Base-by-base conservation (phyloP, 2,329 filamentous ascomycete species). In the Pyricularia grisea region DNA sequence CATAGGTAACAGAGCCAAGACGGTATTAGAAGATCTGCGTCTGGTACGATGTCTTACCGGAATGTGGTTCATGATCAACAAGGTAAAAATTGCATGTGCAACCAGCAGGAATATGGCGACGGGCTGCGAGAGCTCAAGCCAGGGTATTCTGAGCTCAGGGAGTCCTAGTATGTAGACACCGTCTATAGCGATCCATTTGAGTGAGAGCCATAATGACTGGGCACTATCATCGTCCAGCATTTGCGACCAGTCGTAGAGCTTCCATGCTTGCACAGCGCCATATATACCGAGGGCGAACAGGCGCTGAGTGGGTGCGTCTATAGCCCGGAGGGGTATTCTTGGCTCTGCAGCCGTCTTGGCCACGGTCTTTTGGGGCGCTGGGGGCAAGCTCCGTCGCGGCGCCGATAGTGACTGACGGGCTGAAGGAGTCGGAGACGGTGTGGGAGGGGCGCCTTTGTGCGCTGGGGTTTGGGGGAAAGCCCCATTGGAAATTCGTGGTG, bases 161-260 rank as follows among this genome's bases (percentile, higher is more conserved):
- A 99, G 81, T 9, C 92, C 92, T 77, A 96, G 97, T 72, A 98
- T 83, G 78, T 94, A 97, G 28, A 90, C 79, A 71, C 92, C 91
- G 80, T 99, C 95, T 72, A 99, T 87, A 70, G 89, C 84, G 71
- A 92, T 87, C 95, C 95, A 99, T 85, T 98, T 99, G 75, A 97
- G 81, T 76, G 97, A 97, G 66, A 94, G 85, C 86, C 89, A 91
- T 71, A 95, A 90, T n/a, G 94, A 97, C 75, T 93, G 90, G 70
- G 92, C 87, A 72, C 96, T 92, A 72, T 94, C 91, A 69, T 94
- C 90, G 20, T 68, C 67, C 58, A 93, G 85, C 71, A 94, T 81
- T 69, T 87, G 87, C 72, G 89, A 87, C 83, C 92, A 97, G 81
- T 99, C 93, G 78, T 93, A 97, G 42, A 95, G 80, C 75, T 93